Evolutionary conservation across 1,284 basidiomycete species (phyloP).

Genomic region (Tilletia indica): DNA sequence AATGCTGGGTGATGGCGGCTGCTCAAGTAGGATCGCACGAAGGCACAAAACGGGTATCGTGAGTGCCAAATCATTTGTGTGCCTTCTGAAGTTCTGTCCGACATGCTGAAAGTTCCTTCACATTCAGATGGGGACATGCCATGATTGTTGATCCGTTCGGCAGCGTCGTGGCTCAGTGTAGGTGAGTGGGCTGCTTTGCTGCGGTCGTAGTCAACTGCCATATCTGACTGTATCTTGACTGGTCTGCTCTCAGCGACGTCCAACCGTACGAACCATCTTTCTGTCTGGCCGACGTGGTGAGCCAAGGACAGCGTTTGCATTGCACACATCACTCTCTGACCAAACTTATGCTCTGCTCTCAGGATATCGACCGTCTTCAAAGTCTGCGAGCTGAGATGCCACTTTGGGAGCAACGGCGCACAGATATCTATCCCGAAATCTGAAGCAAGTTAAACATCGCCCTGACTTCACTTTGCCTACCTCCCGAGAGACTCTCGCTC

Average conservation of each 20-base stretch:
- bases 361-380: conserved; percentile 42
- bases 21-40: conserved; percentile 55
- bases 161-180: conserved; percentile 47
- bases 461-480: no score
- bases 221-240: not conserved
- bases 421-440: conserved; percentile 44
- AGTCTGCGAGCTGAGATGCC: conserved; percentile 49
- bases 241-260: conserved; percentile 33
- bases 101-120: not conserved
- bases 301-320: not conserved
- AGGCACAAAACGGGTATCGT: conserved; percentile 43
- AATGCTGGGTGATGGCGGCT: conserved; percentile 56
- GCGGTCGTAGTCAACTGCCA: not conserved
- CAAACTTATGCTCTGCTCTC: not conserved
- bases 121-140: conserved; percentile 49
- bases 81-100: not conserved
- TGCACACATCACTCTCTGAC: not conserved
- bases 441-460: conserved; percentile 4
- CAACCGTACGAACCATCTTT: conserved; percentile 49
- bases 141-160: conserved; percentile 55
- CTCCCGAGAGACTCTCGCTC: no score
- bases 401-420: conserved; percentile 46
- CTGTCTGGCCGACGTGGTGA: conserved; percentile 47
- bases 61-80: conserved; percentile 12
- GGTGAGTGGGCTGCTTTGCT: conserved; percentile 24